Conservation (phyloP, 1,284 basidiomycete genomes). For the Irpex lacteus region DNA sequence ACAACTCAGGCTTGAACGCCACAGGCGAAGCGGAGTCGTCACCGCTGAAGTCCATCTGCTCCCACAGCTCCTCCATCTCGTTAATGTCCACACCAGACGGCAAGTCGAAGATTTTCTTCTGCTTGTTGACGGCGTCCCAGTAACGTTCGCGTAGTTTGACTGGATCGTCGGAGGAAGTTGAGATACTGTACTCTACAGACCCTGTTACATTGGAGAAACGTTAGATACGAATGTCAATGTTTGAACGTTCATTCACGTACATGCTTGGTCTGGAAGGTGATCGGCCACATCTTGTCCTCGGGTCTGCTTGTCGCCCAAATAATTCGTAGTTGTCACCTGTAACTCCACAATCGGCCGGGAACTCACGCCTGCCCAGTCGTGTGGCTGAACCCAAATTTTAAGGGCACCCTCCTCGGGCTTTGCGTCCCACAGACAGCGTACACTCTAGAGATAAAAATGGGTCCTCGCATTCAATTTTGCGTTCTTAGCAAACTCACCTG, state of each 20-base stretch:
- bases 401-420: constrained; percentile 40
- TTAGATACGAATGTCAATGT: no score
- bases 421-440: constrained; percentile 62
- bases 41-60: constrained; percentile 44
- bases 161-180: constrained; percentile 31
- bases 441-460: constrained; percentile 36
- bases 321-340: constrained; percentile 34
- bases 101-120: constrained; percentile 41
- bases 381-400: constrained; percentile 67
- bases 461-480: no score
- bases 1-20: constrained; percentile 9
- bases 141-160: constrained; percentile 34
- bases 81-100: constrained; percentile 46
- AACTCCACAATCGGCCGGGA: constrained; percentile 43
- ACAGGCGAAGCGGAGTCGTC: constrained; percentile 6
- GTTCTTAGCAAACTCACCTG: constrained; percentile 42
- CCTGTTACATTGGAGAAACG: constrained; percentile 35
- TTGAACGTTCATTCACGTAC: constrained; percentile 30
- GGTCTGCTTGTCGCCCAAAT: constrained; percentile 30
- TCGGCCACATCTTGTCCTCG: constrained; percentile 21
- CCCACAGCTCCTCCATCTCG: constrained; percentile 48
- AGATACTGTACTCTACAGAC: constrained; percentile 51
- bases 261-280: constrained; percentile 20
- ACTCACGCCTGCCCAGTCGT: constrained; percentile 33
- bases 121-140: constrained; percentile 33